Conservation (phyloP, 2,329 filamentous ascomycete species). For the Colletotrichum camelliae region DNA sequence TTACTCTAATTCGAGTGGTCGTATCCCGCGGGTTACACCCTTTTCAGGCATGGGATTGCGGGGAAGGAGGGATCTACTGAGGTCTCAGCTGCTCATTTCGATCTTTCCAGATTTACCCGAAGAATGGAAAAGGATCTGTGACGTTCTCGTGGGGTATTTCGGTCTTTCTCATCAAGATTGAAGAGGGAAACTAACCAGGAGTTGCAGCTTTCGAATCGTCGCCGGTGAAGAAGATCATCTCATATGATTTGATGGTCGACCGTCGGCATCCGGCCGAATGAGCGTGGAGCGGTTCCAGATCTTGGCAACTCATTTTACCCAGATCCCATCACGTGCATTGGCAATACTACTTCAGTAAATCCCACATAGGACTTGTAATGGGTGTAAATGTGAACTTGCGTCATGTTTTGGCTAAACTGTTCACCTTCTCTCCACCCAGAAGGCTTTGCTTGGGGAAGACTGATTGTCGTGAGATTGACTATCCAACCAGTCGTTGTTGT, state of each 20-base stretch:
- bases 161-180: background rate
- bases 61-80: background rate
- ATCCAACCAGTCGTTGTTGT: rapidly evolving
- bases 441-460: background rate
- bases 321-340: background rate
- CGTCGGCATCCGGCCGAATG: background rate
- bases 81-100: background rate
- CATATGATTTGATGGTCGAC: background rate
- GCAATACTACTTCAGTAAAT: background rate
- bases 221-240: background rate
- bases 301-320: background rate
- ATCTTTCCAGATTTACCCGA: background rate
- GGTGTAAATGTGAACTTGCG: rapidly evolving
- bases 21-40: background rate
- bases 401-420: background rate
- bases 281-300: background rate
- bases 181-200: background rate
- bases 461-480: background rate
- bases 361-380: background rate
- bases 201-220: background rate
- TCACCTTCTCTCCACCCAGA: background rate
- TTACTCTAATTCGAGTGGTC: background rate
- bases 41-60: background rate
- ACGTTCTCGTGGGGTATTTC: background rate
- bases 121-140: background rate